These are phyloP conservation scores for Eragrostis nindensis DNA, from an alignment of 176 grass and related monocot species.

Conservation along the genomic window DNA sequence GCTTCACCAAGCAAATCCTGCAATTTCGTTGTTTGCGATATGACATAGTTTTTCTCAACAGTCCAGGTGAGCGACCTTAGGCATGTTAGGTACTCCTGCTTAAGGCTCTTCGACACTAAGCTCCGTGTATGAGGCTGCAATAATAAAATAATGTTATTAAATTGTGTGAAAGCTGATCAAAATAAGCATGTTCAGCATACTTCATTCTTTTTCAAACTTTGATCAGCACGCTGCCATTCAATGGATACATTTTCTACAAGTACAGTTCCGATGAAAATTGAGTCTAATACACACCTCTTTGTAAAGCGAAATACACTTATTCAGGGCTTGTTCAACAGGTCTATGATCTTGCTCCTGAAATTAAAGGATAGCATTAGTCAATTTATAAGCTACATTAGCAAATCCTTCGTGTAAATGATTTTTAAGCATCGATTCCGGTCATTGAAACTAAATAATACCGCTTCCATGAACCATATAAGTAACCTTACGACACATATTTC, in stretches of 20 bases:
- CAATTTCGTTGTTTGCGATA: constrained; percentile 12
- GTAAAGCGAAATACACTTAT: constrained; percentile 77
- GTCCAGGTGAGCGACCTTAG: constrained; percentile 39
- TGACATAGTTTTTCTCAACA: not conserved
- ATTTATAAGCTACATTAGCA: constrained; percentile 4
- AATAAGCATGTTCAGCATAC: not conserved
- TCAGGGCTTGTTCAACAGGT: constrained; percentile 59
- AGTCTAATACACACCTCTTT: constrained; percentile 51
- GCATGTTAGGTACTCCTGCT: constrained; percentile 49
- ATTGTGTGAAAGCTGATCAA: not conserved
- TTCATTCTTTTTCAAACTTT: not conserved
- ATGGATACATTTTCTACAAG: not conserved
- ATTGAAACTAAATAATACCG: not conserved
- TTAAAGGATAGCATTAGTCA: not conserved
- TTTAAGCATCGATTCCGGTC: not conserved
- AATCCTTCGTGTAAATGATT: not conserved
- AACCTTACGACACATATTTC: not conserved
- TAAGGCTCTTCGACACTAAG: constrained; percentile 41
- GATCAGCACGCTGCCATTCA: not conserved
- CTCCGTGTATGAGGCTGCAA: constrained; percentile 53
- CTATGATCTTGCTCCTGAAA: constrained; percentile 67
- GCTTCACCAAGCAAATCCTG: constrained; percentile 53
- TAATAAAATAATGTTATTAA: not conserved
- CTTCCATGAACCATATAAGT: not conserved
- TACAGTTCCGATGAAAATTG: not conserved